Evolutionary conservation across 2,329 filamentous ascomycete species (phyloP).

Genomic region (Curvularia lunata): DNA sequence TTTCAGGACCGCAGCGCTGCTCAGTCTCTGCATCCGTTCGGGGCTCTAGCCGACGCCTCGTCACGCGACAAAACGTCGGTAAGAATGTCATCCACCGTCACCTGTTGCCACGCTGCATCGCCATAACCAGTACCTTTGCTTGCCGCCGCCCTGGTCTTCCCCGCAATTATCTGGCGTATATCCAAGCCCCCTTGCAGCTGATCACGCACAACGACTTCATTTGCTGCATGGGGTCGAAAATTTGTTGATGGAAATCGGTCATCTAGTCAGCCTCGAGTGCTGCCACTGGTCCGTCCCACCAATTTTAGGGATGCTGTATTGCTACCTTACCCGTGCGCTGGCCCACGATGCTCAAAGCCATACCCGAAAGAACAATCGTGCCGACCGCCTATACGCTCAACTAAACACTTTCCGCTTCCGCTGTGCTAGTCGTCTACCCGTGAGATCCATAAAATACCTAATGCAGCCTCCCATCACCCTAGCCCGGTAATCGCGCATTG

Average conservation of each 20-base stretch:
- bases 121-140: conserved; percentile 15
- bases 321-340: conserved; percentile 44
- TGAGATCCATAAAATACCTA: conserved; percentile 39
- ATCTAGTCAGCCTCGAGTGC: conserved; percentile 40
- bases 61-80: conserved; percentile 33
- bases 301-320: conserved; percentile 24
- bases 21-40: conserved; percentile 18
- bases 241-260: conserved; percentile 28
- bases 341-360: conserved; percentile 35
- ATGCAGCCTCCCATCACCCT: conserved; percentile 26
- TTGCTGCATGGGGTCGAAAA: conserved; percentile 42
- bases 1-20: conserved; percentile 20
- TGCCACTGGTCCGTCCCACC: neutral
- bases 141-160: conserved; percentile 39
- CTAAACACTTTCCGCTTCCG: conserved; percentile 41
- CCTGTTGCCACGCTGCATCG: conserved; percentile 31
- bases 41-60: conserved; percentile 17
- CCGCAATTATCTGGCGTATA: conserved; percentile 46
- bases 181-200: conserved; percentile 48
- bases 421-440: conserved; percentile 29
- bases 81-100: conserved; percentile 34
- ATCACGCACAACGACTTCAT: conserved; percentile 49
- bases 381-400: conserved; percentile 48
- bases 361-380: conserved; percentile 34
- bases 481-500: conserved; percentile 26